phyloP scores from a whole-genome alignment of 495 filamentous ascomycete species.

The Tetracladium marchalianum region DNA sequence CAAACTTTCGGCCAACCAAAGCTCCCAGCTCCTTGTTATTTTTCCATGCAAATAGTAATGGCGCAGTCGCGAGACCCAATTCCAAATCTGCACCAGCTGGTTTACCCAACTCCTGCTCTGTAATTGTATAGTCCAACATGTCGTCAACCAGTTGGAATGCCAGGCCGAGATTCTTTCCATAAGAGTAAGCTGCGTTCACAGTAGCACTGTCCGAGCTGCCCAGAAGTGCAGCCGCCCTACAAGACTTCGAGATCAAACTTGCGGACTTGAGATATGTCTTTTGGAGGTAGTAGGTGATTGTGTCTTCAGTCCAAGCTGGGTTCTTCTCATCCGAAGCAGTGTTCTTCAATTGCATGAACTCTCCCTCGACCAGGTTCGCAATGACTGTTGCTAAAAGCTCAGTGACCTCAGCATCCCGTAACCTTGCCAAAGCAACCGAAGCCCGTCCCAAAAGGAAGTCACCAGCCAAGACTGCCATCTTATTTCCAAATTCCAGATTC shows the following conservation, averaged over 20 bases:
- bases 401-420: constrained; percentile 87
- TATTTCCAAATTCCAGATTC: constrained; percentile 92
- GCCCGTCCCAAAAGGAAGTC: constrained; percentile 91
- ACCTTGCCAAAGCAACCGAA: constrained; percentile 82
- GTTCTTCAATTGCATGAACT: constrained; percentile 99
- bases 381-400: constrained; percentile 94
- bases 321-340: constrained; percentile 77
- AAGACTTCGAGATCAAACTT: constrained; percentile 90
- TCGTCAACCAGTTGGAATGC: constrained; percentile 99
- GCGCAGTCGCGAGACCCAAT: constrained; percentile 90
- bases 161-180: constrained; percentile 84
- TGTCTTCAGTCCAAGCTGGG: constrained; percentile 75
- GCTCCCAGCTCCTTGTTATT: constrained; percentile 72
- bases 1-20: constrained; percentile 87
- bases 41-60: constrained; percentile 93
- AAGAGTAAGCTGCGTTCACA: constrained; percentile 82
- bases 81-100: constrained; percentile 91
- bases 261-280: constrained; percentile 98
- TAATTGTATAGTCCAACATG: constrained; percentile 92
- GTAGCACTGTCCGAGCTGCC: constrained; percentile 67
- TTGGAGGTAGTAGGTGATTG: constrained; percentile 89
- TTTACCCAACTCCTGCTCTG: constrained; percentile 77
- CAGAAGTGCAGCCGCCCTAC: constrained; percentile 78
- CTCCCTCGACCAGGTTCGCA: constrained; percentile 93
- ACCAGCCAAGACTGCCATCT: constrained; percentile 94